Percentiles rank a stretch among this genome's conserved stretches.
Conservation (phyloP, 23 red algal species). For the Agarophyton chilense region DNA sequence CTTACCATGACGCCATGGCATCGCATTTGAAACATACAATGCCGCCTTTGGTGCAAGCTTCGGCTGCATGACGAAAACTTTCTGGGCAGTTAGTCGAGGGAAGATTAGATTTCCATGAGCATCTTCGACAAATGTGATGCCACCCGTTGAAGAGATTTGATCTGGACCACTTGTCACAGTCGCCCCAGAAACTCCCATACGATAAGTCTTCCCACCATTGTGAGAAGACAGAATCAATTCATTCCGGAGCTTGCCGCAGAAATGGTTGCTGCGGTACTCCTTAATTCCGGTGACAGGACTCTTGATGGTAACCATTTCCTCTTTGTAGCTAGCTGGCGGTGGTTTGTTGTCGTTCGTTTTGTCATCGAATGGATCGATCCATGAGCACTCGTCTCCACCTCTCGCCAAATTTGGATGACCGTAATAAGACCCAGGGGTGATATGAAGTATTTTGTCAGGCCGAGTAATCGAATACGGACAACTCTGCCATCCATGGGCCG, state of each 20-base stretch:
- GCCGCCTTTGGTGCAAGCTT: neutral
- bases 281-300: conserved; percentile 56
- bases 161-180: conserved; percentile 18
- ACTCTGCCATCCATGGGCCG: conserved; percentile 13
- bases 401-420: conserved; percentile 64
- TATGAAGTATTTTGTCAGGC: conserved; percentile 47
- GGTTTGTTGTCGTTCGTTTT: conserved; percentile 31
- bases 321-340: conserved; percentile 23
- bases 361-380: conserved; percentile 53
- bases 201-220: conserved; percentile 50
- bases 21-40: conserved; percentile 30
- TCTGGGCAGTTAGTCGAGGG: conserved; percentile 45
- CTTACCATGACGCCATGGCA: conserved; percentile 44
- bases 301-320: conserved; percentile 16
- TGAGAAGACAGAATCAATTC: conserved; percentile 60
- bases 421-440: conserved; percentile 44
- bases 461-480: conserved; percentile 34
- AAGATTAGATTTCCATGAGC: conserved; percentile 51
- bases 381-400: conserved; percentile 50
- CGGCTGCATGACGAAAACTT: conserved; percentile 41
- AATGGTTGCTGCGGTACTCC: conserved; percentile 57
- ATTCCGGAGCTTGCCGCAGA: conserved; percentile 46
- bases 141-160: conserved; percentile 15
- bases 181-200: conserved; percentile 22
- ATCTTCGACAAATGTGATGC: conserved; percentile 53